Evolutionary conservation across 805 yeast species (phyloP).

Genomic region (Wickerhamiella shivajii): DNA sequence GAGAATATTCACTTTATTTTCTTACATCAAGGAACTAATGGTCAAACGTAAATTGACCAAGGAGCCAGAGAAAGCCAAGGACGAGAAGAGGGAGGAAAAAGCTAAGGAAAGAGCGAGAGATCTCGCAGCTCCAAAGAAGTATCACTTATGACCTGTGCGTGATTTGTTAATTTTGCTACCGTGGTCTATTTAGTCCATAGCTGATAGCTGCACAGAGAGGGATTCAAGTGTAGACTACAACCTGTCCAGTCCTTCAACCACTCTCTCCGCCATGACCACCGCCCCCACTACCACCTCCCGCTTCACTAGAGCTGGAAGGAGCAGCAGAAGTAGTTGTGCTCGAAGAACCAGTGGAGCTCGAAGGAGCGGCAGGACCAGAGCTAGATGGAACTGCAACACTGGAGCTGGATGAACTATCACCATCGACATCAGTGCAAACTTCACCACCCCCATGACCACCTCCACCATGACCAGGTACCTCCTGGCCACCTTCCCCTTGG

Average conservation of each 20-base stretch:
- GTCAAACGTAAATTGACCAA: slow-evolving; percentile 89
- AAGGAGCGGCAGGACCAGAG: too few relatives aligned
- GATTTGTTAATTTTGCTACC: slow-evolving; percentile 40
- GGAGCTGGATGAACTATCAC: too few relatives aligned
- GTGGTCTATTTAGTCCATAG: slow-evolving; percentile 56
- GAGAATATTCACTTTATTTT: slow-evolving; percentile 92
- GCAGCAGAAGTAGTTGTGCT: too few relatives aligned
- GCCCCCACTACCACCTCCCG: slow-evolving; percentile 74
- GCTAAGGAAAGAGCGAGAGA: slow-evolving; percentile 62
- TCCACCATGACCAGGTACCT: too few relatives aligned
- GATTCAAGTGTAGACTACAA: slow-evolving; percentile 61
- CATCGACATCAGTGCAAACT: too few relatives aligned
- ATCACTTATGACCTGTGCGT: slow-evolving; percentile 26
- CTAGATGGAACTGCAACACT: too few relatives aligned
- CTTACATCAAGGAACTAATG: slow-evolving; percentile 94
- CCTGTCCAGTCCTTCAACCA: slow-evolving; percentile 73
- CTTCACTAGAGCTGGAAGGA: too few relatives aligned
- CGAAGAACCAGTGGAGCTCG: too few relatives aligned
- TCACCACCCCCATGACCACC: too few relatives aligned
- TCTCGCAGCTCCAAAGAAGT: slow-evolving; percentile 77
- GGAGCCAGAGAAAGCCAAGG: slow-evolving; percentile 88
- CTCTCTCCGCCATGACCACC: slow-evolving; percentile 68
- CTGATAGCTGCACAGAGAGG: slow-evolving; percentile 56
- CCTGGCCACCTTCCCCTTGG: too few relatives aligned
- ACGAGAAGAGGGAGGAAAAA: slow-evolving; percentile 54